Evolutionary conservation across 768 basidiomycete species (phyloP), one percentile per base, ranked within the genome.

Genomic region (Hirschioporus abietinus): DNA sequence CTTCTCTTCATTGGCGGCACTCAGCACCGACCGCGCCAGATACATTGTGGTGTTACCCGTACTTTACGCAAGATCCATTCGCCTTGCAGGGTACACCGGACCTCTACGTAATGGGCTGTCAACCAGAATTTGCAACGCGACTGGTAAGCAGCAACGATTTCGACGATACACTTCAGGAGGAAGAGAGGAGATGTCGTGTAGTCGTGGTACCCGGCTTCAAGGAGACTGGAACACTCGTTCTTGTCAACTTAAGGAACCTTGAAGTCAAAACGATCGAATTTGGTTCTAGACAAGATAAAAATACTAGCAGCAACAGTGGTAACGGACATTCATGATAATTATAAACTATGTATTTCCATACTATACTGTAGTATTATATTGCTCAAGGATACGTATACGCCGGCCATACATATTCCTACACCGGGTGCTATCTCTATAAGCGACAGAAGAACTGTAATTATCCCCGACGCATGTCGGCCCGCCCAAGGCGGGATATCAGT

Each of bases 11-110:
- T 71, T 99, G 96, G 97, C 82, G 95, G 66, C 96, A 99, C 78
- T 87, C 97, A 75, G 95, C 97, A n/a, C 97, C 97, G 3, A 99
- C 97, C 8, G 96, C 96, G 26, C 97, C 97, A 27, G 97, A 99
- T 77, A 99, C 97, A 0, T 83, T 99, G 3, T 98, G 95, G 95
- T 98, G 97, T 72, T 96, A 98, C 75, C 97, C 97, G 20, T 99
- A 91, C 79, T 86, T 91, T 63, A 82, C 86, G 30, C 79, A 81
- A 20, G 97, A 99, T 74, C 97, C 97, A 0, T 99, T 99, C 78
- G 82, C 97, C 66, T 82, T 99, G 35, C 71, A 79, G n/a, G 84
- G 89, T 73, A 90, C 93, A 9, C 97, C 97, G 18, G 88, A 97
- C 73, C 76, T 99, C 30, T 99, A 98, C 75, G 81, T 96, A 70